phyloP scores from a whole-genome alignment of 805 yeast genomes.

The Wickerhamomyces sydowiorum region DNA sequence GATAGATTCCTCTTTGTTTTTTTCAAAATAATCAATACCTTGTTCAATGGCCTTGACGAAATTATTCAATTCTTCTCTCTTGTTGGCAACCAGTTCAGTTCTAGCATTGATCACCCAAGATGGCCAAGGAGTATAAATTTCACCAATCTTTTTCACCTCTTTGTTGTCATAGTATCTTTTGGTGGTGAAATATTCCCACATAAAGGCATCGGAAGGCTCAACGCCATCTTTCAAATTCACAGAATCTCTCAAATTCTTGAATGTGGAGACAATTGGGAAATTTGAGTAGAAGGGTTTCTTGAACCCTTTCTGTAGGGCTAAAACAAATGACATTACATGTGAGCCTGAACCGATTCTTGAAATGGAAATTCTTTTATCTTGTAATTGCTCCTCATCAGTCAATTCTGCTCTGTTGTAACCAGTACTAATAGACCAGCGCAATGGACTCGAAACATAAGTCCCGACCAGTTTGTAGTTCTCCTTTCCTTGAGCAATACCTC shows the following conservation, averaged over 20 bases:
- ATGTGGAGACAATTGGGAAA: constrained; percentile 58
- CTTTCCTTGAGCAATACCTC: constrained; percentile 59
- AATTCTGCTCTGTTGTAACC: constrained; percentile 59
- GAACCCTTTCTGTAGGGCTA: constrained; percentile 60
- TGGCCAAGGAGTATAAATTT: constrained; percentile 94
- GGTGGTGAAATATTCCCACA: constrained; percentile 95
- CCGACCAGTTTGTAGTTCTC: constrained; percentile 60
- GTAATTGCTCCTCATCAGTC: constrained; percentile 43
- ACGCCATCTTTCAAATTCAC: constrained; percentile 54
- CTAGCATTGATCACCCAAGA: constrained; percentile 78
- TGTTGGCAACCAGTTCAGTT: constrained; percentile 29
- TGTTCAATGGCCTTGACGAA: constrained; percentile 53
- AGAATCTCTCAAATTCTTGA: constrained; percentile 71
- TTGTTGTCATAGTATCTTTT: constrained; percentile 75
- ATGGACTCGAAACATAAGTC: constrained; percentile 80
- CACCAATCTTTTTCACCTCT: constrained; percentile 80
- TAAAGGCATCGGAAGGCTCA: constrained; percentile 67
- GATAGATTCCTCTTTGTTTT: constrained; percentile 58
- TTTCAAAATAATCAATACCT: constrained; percentile 64
- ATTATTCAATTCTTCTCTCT: constrained; percentile 22
- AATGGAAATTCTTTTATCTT: constrained; percentile 66
- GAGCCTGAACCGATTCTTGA: constrained; percentile 90
- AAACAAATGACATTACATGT: constrained; percentile 83
- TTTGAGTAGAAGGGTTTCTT: constrained; percentile 40
- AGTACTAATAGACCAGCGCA: constrained; percentile 87